Evolutionary conservation across 805 yeast genomes (phyloP).

Genomic region (Pichia cephalocereana): DNA sequence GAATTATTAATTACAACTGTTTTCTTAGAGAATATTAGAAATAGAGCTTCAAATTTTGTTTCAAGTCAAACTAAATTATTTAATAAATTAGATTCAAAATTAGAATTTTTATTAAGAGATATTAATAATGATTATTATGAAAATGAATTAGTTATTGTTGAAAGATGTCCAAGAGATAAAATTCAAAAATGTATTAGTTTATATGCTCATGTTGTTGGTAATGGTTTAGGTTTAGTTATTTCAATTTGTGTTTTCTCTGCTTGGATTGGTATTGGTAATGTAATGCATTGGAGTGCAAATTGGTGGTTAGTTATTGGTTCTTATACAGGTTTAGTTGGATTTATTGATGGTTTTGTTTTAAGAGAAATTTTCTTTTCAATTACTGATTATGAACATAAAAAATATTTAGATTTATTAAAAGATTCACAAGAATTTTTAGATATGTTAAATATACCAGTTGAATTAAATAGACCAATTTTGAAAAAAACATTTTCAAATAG

Average conservation of each 20-base stretch:
- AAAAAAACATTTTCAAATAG: slow-evolving; percentile 2
- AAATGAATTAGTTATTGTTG: slow-evolving; percentile 24
- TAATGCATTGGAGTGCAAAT: slow-evolving; percentile 28
- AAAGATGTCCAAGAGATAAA: slow-evolving; percentile 12
- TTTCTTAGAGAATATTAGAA: slow-evolving; percentile 30
- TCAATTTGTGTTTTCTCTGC: slow-evolving; percentile 25
- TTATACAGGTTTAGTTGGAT: slow-evolving; percentile 36
- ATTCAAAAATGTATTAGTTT: slow-evolving; percentile 14
- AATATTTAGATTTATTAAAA: slow-evolving; percentile 21
- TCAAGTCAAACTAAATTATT: slow-evolving; percentile 14
- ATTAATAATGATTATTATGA: slow-evolving; percentile 5
- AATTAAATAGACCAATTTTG: slow-evolving; percentile 5
- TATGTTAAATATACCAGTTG: slow-evolving; percentile 16
- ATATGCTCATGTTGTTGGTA: slow-evolving; percentile 35
- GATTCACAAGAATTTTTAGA: slow-evolving; percentile 27
- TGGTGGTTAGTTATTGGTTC: slow-evolving; percentile 42
- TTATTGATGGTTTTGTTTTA: slow-evolving; percentile 33
- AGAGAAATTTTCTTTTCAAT: slow-evolving; percentile 30
- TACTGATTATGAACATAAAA: slow-evolving; percentile 13
- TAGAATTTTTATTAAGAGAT: slow-evolving; percentile 17
- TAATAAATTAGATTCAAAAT: slow-evolving; percentile 21
- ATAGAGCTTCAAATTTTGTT: slow-evolving; percentile 21
- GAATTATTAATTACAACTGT: slow-evolving; percentile 25
- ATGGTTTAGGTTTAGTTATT: slow-evolving; percentile 31
- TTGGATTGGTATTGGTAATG: slow-evolving; percentile 32